phyloP scores from a whole-genome alignment of 1,284 basidiomycete species.

The Exobasidium cylindrosporum region DNA sequence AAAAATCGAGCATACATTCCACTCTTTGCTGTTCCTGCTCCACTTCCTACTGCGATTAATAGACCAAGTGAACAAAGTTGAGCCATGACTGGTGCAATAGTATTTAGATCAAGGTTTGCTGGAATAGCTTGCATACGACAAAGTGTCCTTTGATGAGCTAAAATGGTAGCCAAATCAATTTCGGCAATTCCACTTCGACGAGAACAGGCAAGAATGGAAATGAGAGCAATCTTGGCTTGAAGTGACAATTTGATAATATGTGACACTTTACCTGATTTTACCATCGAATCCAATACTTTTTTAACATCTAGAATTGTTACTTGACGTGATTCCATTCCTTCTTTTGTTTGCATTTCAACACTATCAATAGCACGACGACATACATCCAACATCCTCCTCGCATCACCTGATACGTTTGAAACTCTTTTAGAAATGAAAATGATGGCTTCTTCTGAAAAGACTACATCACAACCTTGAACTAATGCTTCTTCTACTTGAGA shows the following conservation, averaged over 20 bases:
- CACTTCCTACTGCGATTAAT: conserved; percentile 44
- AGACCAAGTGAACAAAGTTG: conserved; percentile 38
- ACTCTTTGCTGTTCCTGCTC: conserved; percentile 39
- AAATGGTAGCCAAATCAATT: conserved; percentile 75
- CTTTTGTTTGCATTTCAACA: conserved; percentile 22
- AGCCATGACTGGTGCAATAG: conserved; percentile 29
- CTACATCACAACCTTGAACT: conserved; percentile 62
- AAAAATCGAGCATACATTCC: conserved; percentile 38
- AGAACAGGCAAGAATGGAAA: conserved; percentile 77
- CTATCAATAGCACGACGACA: conserved; percentile 62
- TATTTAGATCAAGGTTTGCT: conserved; percentile 9
- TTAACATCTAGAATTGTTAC: conserved; percentile 74
- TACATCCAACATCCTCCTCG: conserved; percentile 86
- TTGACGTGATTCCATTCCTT: conserved; percentile 55
- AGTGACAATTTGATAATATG: conserved; percentile 43
- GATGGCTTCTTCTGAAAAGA: conserved; percentile 69
- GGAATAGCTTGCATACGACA: conserved; percentile 34
- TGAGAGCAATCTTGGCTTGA: conserved; percentile 56
- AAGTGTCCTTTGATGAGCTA: conserved; percentile 33
- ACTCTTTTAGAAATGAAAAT: conserved; percentile 87
- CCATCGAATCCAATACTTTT: conserved; percentile 81
- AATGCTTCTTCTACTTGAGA: conserved; percentile 18
- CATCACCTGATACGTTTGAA: conserved; percentile 89
- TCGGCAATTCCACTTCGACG: conserved; percentile 81
- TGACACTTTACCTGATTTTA: conserved; percentile 74